Evolutionary conservation across 495 filamentous ascomycete genomes (phyloP).

Genomic region (Penicilliopsis zonata): DNA sequence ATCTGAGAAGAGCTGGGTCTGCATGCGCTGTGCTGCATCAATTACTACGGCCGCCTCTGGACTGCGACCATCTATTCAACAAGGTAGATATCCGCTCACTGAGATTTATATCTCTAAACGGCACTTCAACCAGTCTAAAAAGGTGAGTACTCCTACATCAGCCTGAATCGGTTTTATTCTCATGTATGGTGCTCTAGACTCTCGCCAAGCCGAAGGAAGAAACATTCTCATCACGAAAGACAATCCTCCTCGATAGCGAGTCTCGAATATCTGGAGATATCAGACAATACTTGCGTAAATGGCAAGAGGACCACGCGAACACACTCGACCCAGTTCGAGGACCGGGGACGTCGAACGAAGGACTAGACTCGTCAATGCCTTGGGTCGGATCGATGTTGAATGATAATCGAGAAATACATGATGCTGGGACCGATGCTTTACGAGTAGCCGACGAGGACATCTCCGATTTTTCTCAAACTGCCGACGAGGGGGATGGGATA

Average conservation of each 20-base stretch:
- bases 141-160: too few relatives aligned
- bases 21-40: conserved; percentile 1
- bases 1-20: conserved; percentile 4
- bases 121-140: not conserved
- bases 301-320: conserved; percentile 30
- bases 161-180: too few relatives aligned
- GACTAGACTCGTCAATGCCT: conserved; percentile 1
- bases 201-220: too few relatives aligned
- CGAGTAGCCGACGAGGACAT: conserved; percentile 18
- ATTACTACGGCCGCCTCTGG: conserved; percentile 2
- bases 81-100: not conserved
- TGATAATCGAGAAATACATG: conserved; percentile 25
- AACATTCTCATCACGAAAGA: conserved; percentile 13
- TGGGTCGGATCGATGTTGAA: conserved; percentile 28
- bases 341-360: conserved; percentile 7
- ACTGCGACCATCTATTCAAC: not conserved
- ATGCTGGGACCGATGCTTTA: conserved; percentile 13
- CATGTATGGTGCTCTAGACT: too few relatives aligned
- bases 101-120: not conserved
- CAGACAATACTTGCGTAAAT: conserved; percentile 39
- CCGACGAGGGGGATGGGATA: conserved; percentile 25
- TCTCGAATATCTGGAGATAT: conserved; percentile 30
- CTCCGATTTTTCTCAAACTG: conserved; percentile 16
- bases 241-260: conserved; percentile 19
- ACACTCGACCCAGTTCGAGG: conserved; percentile 23